Percentiles rank a stretch among this genome's conserved stretches.
Conservation (phyloP, 2,329 filamentous ascomycete species). For the Microdochium paspali region DNA sequence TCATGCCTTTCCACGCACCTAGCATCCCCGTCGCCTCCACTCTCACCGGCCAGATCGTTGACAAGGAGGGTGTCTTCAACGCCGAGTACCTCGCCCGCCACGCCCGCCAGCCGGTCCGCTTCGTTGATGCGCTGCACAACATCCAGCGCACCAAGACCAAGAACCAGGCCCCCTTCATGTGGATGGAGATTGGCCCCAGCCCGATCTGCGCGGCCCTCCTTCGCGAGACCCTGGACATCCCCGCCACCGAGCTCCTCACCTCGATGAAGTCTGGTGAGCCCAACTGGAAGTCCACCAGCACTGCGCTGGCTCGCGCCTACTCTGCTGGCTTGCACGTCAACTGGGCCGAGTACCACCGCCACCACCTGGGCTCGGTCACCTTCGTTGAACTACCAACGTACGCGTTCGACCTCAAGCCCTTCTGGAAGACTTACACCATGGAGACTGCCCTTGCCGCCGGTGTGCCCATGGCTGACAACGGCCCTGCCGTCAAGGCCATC, state of each 20-base stretch:
- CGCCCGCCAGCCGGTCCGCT: slow-evolving; percentile 6
- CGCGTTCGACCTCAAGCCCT: slow-evolving; percentile 5
- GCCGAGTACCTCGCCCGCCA: slow-evolving; percentile 8
- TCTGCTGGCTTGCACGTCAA: neutral
- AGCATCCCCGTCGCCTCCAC: slow-evolving; percentile 31
- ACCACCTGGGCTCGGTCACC: neutral
- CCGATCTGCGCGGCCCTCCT: neutral
- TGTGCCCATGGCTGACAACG: slow-evolving; percentile 1
- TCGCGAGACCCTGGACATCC: neutral
- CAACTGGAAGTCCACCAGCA: neutral
- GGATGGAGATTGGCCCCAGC: slow-evolving; percentile 6
- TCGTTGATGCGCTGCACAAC: slow-evolving; percentile 6
- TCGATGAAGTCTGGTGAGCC: neutral
- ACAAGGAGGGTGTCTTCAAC: slow-evolving; percentile 9
- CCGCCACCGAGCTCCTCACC: neutral
- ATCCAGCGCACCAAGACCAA: neutral
- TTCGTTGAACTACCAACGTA: slow-evolving; percentile 8
- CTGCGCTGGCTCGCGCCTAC: neutral
- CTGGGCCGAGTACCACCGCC: neutral
- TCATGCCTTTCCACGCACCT: slow-evolving; percentile 32
- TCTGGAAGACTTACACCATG: slow-evolving; percentile 6
- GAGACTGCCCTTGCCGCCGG: slow-evolving; percentile 2
- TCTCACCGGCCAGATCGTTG: slow-evolving; percentile 10
- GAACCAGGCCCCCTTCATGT: slow-evolving; percentile 2
- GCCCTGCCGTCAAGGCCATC: neutral